Evolutionary conservation across 345 rosid genomes (phyloP).

Genomic region (Nasturtium officinale): DNA sequence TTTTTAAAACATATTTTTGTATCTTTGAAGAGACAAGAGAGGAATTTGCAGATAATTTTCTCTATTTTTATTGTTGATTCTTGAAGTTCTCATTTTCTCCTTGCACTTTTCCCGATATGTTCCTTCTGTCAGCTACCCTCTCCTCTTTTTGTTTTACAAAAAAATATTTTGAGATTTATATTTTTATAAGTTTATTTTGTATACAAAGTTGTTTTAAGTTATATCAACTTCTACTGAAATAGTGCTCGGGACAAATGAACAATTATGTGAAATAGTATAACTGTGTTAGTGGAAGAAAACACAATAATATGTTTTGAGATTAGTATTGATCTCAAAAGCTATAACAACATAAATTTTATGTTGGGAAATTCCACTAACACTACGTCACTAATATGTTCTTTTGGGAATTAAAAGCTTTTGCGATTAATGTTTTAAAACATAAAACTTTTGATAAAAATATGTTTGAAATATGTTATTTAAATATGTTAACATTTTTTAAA

Average conservation of each 20-base stretch:
- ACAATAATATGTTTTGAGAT: background rate
- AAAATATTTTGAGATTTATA: background rate
- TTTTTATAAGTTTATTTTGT: background rate
- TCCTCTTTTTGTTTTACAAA: slow-evolving; percentile 11
- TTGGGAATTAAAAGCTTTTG: background rate
- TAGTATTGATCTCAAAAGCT: too few relatives aligned
- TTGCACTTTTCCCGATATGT: slow-evolving; percentile 41
- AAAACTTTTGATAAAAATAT: too few relatives aligned
- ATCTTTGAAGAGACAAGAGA: slow-evolving; percentile 19
- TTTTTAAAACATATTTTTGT: background rate
- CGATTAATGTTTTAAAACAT: too few relatives aligned
- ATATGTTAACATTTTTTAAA: too few relatives aligned
- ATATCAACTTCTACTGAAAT: background rate
- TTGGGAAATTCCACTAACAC: too few relatives aligned
- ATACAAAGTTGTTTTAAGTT: background rate
- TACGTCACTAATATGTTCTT: too few relatives aligned
- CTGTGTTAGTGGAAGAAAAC: background rate
- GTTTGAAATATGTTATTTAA: background rate
- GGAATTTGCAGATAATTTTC: slow-evolving; percentile 9
- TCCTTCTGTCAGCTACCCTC: slow-evolving; percentile 43
- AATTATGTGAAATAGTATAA: background rate
- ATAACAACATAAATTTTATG: too few relatives aligned
- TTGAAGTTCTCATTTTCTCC: slow-evolving; percentile 7
- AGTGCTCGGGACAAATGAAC: background rate
- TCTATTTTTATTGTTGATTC: slow-evolving; percentile 10